Conservation (phyloP, 768 basidiomycete species). For the Gelatoporia subvermispora region DNA sequence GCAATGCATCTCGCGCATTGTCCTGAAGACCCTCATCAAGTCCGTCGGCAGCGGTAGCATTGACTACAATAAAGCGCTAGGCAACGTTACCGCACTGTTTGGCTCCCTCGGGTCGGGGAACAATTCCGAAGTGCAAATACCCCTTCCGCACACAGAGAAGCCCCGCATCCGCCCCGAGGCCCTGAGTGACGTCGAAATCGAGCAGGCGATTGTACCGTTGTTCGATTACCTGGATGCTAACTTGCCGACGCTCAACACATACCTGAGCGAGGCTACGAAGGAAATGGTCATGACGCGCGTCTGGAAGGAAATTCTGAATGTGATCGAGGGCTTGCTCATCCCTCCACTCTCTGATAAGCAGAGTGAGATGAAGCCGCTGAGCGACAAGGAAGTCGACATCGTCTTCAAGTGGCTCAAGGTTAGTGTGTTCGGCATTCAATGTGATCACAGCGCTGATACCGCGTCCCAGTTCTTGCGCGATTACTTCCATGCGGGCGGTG, state of each 20-base stretch:
- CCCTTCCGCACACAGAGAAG: conserved; percentile 70
- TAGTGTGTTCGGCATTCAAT: background rate
- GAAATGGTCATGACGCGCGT: conserved; percentile 88
- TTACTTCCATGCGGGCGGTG: conserved; percentile 93
- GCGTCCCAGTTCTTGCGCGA: conserved; percentile 81
- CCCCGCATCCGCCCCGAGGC: conserved; percentile 75
- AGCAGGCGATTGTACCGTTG: conserved; percentile 83
- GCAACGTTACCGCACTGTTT: conserved; percentile 76
- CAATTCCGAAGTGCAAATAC: conserved; percentile 69
- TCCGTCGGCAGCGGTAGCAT: conserved; percentile 40
- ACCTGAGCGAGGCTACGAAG: conserved; percentile 78
- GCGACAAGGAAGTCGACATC: conserved; percentile 95
- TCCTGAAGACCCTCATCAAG: conserved; percentile 79
- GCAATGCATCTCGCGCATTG: conserved; percentile 72
- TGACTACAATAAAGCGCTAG: conserved; percentile 89
- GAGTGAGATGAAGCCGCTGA: conserved; percentile 88
- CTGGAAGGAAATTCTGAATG: conserved; percentile 92
- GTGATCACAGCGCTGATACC: background rate
- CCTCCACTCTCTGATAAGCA: conserved; percentile 83
- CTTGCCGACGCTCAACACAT: conserved; percentile 84
- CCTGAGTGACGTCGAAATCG: conserved; percentile 90
- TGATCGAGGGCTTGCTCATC: conserved; percentile 84
- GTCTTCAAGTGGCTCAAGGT: conserved; percentile 99
- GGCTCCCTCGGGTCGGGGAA: conserved; percentile 68
- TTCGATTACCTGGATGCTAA: conserved; percentile 98